phyloP scores from a whole-genome alignment of 768 basidiomycete species.

The Amanita molliuscula region DNA sequence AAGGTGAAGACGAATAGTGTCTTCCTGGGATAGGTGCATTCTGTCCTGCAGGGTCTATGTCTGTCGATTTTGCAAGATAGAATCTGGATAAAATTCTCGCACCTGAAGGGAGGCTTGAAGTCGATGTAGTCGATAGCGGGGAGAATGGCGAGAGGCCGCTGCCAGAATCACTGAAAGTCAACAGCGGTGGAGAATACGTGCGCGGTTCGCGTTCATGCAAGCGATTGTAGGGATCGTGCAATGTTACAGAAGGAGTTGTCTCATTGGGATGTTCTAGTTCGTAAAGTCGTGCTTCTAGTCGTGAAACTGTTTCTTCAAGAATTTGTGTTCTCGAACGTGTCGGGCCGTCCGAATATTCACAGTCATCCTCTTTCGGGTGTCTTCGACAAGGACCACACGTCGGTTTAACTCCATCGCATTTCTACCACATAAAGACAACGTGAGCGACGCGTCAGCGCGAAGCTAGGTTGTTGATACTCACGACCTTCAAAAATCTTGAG shows the following conservation, averaged over 20 bases:
- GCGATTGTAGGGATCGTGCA: conserved; percentile 38
- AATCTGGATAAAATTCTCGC: conserved; percentile 11
- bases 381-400: conserved; percentile 53
- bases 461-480: conserved; percentile 16
- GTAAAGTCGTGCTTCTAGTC: conserved; percentile 44
- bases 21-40: conserved; percentile 30
- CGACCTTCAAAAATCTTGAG: conserved; percentile 39
- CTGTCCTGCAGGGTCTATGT: conserved; percentile 32
- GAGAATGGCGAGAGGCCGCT: conserved; percentile 32
- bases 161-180: conserved; percentile 20
- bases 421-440: conserved; percentile 19
- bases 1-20: conserved; percentile 23
- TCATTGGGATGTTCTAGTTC: conserved; percentile 47
- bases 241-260: conserved; percentile 33
- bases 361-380: conserved; percentile 53
- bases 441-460: background rate
- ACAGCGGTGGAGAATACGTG: conserved; percentile 23
- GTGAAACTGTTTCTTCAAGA: conserved; percentile 48
- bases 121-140: conserved; percentile 32
- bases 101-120: conserved; percentile 38
- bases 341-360: conserved; percentile 61
- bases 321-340: conserved; percentile 49
- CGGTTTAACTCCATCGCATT: conserved; percentile 59
- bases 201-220: conserved; percentile 20
- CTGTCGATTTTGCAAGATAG: conserved; percentile 10